Conservation (phyloP, 495 filamentous ascomycete species). For the Penicillium maclennaniae region DNA sequence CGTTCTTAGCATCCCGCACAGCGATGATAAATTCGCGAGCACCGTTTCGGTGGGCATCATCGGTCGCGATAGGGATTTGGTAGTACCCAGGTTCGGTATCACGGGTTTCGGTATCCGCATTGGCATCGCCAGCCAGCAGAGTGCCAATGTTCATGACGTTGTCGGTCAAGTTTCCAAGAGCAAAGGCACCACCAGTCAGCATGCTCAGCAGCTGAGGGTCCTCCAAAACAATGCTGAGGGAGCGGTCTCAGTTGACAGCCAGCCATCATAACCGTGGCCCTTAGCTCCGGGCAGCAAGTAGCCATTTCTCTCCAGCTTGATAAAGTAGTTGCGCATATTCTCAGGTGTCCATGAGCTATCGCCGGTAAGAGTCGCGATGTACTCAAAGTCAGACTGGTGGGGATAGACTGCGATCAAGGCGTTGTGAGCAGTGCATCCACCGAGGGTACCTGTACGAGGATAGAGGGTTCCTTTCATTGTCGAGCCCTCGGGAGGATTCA, state of each 20-base stretch:
- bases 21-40: constrained; percentile 52
- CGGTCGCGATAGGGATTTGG: too few relatives aligned
- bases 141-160: too few relatives aligned
- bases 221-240: constrained; percentile 42
- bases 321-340: constrained; percentile 46
- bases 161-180: constrained; percentile 24
- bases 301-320: constrained; percentile 48
- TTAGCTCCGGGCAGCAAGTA: constrained; percentile 40
- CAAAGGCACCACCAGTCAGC: constrained; percentile 44
- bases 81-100: too few relatives aligned
- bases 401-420: constrained; percentile 43
- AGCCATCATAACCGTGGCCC: constrained; percentile 59
- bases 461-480: constrained; percentile 41
- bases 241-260: constrained; percentile 48
- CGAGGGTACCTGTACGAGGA: constrained; percentile 45
- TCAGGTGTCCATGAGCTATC: constrained; percentile 39
- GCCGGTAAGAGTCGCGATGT: constrained; percentile 40
- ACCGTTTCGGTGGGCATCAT: constrained; percentile 36
- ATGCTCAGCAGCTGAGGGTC: constrained; percentile 52
- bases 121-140: too few relatives aligned
- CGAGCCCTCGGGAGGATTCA: constrained; percentile 37
- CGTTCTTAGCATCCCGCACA: constrained; percentile 14
- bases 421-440: constrained; percentile 47
- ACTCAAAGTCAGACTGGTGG: constrained; percentile 44
- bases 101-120: too few relatives aligned